phyloP scores from a whole-genome alignment of 176 grass and related monocot genomes.

The Coix lacrymajobi region DNA sequence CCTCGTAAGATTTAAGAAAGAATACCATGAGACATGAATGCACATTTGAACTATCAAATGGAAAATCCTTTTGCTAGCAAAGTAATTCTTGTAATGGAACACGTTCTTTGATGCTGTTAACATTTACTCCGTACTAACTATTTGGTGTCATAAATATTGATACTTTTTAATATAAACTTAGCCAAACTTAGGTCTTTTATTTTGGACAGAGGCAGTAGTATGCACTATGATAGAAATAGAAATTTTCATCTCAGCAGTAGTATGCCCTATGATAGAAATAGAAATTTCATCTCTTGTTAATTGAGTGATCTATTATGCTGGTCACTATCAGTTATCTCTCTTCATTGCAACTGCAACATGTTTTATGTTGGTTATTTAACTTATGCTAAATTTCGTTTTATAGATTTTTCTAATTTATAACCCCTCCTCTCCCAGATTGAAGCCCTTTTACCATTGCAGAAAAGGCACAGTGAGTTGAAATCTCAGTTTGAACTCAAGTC shows the following conservation, averaged over 20 bases:
- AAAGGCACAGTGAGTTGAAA: constrained; percentile 61
- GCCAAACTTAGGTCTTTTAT: background rate
- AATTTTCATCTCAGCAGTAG: background rate
- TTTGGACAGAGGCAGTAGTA: background rate
- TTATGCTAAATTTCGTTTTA: background rate
- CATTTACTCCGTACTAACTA: background rate
- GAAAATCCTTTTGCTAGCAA: background rate
- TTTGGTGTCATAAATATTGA: background rate
- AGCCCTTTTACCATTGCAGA: constrained; percentile 60
- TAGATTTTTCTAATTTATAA: constrained; percentile 8
- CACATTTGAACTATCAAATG: background rate
- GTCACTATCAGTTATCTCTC: background rate
- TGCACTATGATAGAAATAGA: background rate
- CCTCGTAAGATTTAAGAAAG: background rate
- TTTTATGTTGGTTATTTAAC: background rate
- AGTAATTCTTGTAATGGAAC: background rate
- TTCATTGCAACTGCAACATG: background rate
- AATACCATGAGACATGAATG: background rate
- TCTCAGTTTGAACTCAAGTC: constrained; percentile 90
- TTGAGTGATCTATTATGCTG: constrained; percentile 5
- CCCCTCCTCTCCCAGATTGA: constrained; percentile 46
- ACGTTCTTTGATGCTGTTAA: background rate
- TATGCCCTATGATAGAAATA: background rate
- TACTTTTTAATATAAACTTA: background rate
- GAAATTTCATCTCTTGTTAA: background rate